phyloP scores from a whole-genome alignment of 306 rosid genomes.

The Dalbergia oliveri region DNA sequence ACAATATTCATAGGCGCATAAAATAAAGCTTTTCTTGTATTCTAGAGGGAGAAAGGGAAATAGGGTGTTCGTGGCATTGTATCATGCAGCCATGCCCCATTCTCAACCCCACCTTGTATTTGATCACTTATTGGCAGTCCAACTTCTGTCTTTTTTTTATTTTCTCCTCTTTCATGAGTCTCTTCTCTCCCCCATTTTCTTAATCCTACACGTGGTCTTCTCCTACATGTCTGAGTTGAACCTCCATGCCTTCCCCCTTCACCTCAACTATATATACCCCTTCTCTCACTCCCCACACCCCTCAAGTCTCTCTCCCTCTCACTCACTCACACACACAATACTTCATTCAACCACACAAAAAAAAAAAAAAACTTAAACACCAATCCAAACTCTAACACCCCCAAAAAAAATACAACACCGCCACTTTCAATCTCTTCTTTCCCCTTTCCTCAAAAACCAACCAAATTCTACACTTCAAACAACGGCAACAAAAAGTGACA shows the following conservation, averaged over 20 bases:
- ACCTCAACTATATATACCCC: constrained; percentile 57
- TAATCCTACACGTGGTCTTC: constrained; percentile 83
- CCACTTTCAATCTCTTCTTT: not conserved
- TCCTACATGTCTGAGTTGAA: constrained; percentile 54
- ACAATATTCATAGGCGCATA: not conserved
- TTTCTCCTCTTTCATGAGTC: constrained; percentile 4
- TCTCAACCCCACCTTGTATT: constrained; percentile 50
- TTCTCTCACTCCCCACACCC: constrained; percentile 47
- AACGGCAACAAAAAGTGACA: not conserved
- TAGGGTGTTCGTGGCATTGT: constrained; percentile 62
- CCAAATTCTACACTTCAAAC: not conserved
- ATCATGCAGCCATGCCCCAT: constrained; percentile 47
- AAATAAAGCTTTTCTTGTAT: not conserved
- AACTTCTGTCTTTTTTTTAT: not conserved
- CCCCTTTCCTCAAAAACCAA: constrained; percentile 28
- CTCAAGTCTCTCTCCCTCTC: constrained; percentile 35
- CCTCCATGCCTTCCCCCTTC: constrained; percentile 40
- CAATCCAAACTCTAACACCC: constrained; percentile 1
- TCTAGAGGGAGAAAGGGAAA: constrained; percentile 31
- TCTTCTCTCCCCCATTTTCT: constrained; percentile 40
- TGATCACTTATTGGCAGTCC: constrained; percentile 61
- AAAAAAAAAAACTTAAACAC: not conserved
- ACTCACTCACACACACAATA: not conserved
- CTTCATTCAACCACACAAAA: not conserved
- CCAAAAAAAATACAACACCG: not conserved